These are phyloP conservation scores for Microbotryum silenes-acaulis DNA, from an alignment of 1,284 basidiomycete species.

Conservation along the genomic window DNA sequence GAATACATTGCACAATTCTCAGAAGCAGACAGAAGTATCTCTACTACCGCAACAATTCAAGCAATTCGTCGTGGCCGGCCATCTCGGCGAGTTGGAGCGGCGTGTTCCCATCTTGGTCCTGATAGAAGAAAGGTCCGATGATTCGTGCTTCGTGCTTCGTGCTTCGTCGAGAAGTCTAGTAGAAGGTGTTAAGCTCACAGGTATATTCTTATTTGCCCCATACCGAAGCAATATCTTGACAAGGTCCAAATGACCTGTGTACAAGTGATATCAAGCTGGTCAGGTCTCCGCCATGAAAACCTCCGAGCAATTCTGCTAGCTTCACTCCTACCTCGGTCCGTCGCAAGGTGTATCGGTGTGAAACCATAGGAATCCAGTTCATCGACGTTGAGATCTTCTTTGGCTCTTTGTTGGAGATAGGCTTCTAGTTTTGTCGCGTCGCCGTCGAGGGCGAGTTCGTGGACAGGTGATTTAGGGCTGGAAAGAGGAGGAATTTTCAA, in stretches of 20 bases:
- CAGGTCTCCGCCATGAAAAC: no score
- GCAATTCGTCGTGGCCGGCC: conserved; percentile 57
- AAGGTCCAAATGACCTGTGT: conserved; percentile 47
- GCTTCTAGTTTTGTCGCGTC: conserved; percentile 47
- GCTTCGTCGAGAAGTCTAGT: not conserved
- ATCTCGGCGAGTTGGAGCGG: conserved; percentile 58
- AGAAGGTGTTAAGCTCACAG: conserved; percentile 45
- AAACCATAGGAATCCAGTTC: conserved; percentile 60
- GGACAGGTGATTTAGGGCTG: conserved; percentile 42
- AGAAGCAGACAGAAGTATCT: no score
- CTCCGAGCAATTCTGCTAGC: no score
- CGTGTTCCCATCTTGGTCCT: conserved; percentile 66
- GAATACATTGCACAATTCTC: no score
- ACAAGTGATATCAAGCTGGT: no score
- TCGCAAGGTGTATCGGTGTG: conserved; percentile 73
- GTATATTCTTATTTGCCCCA: conserved; percentile 58
- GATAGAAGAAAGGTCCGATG: conserved; percentile 7
- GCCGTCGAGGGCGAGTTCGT: conserved; percentile 58
- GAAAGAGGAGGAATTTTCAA: not conserved
- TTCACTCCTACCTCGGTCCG: conserved; percentile 53
- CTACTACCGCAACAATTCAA: not conserved
- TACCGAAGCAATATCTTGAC: conserved; percentile 56
- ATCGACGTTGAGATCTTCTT: conserved; percentile 45
- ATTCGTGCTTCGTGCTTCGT: not conserved
- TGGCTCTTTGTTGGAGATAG: conserved; percentile 47